Evolutionary conservation across 176 grass and related monocot genomes (phyloP).

Genomic region (Aegilops longissima): DNA sequence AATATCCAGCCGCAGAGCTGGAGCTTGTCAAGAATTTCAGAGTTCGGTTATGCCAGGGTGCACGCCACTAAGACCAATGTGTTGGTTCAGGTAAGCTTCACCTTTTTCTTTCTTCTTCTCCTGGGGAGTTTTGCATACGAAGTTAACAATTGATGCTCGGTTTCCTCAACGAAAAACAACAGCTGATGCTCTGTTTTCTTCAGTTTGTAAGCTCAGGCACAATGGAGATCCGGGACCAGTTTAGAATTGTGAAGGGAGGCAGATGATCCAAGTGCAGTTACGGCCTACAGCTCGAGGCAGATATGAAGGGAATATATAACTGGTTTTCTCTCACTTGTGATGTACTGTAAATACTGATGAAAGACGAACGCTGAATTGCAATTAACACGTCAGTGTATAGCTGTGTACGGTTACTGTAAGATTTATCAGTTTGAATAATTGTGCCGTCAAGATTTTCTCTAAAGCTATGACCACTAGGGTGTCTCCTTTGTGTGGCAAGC

Average conservation of each 20-base stretch:
- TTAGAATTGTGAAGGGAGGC: conserved; percentile 51
- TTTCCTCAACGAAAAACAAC: background rate
- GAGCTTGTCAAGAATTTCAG: conserved; percentile 70
- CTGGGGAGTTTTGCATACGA: background rate
- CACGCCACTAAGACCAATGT: conserved; percentile 49
- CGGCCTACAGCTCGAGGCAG: background rate
- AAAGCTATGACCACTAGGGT: no score
- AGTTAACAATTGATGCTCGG: background rate
- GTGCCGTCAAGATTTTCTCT: no score
- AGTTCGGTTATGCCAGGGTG: conserved; percentile 69
- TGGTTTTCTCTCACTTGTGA: background rate
- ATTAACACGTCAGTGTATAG: background rate
- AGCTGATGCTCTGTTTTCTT: conserved; percentile 21
- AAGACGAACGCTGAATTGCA: background rate
- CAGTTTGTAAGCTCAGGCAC: conserved; percentile 76
- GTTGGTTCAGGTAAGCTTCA: conserved; percentile 51
- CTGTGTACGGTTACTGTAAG: background rate
- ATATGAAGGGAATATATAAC: background rate
- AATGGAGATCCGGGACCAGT: conserved; percentile 55
- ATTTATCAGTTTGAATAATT: background rate
- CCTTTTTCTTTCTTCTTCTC: background rate
- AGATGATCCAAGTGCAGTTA: conserved; percentile 5
- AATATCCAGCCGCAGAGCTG: conserved; percentile 42
- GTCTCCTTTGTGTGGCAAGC: no score
- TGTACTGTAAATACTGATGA: background rate